Percentiles rank a stretch among this genome's conserved stretches.
phyloP scores from a whole-genome alignment of 495 filamentous ascomycete genomes.

The Cairneyella variabilis region DNA sequence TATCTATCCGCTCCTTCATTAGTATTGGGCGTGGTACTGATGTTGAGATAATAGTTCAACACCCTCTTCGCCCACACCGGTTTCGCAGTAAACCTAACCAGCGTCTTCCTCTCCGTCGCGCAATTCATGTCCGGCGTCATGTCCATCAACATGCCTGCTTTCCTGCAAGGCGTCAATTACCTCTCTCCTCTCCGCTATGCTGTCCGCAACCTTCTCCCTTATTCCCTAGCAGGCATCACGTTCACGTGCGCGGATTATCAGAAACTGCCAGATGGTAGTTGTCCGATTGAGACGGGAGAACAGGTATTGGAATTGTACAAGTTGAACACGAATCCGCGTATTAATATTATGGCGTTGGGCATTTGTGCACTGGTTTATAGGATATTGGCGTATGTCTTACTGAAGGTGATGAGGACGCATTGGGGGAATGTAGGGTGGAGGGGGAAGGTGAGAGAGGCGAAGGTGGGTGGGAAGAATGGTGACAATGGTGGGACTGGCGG shows the following conservation, averaged over 20 bases:
- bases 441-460: no score
- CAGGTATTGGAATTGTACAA: slow-evolving; percentile 62
- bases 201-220: slow-evolving; percentile 58
- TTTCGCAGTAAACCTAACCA: slow-evolving; percentile 67
- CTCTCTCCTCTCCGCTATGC: slow-evolving; percentile 66
- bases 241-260: slow-evolving; percentile 59
- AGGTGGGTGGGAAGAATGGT: no score
- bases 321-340: slow-evolving; percentile 46
- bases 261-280: slow-evolving; percentile 49
- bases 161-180: slow-evolving; percentile 65
- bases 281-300: slow-evolving; percentile 57
- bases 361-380: slow-evolving; percentile 60
- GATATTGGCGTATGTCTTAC: slow-evolving; percentile 55
- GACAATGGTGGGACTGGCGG: no score
- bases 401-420: slow-evolving; percentile 43
- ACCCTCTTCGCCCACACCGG: slow-evolving; percentile 70
- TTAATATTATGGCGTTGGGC: slow-evolving; percentile 58
- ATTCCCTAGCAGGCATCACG: slow-evolving; percentile 46
- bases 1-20: not conserved
- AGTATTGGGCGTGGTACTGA: no score
- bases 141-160: slow-evolving; percentile 58
- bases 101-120: slow-evolving; percentile 58
- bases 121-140: slow-evolving; percentile 66
- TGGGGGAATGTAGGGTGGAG: no score
- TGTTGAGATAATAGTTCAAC: slow-evolving; percentile 47